phyloP scores from a whole-genome alignment of 352 stramenopile species.

The Thalassiosira mediterranea region DNA sequence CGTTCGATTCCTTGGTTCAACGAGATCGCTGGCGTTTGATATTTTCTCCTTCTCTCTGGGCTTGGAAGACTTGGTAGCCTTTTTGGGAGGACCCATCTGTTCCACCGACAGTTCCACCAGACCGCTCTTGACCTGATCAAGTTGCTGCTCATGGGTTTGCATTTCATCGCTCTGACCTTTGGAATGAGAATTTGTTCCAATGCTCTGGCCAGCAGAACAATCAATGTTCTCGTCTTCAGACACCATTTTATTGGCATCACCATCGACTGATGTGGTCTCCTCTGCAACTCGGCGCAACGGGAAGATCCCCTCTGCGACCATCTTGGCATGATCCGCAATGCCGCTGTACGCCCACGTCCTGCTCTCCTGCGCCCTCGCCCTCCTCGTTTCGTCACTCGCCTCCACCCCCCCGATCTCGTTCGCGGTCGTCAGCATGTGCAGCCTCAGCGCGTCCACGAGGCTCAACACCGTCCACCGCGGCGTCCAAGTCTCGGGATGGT shows the following conservation, averaged over 20 bases:
- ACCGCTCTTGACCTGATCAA: no score
- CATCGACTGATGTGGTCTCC: neutral
- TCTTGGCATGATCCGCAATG: conserved; percentile 44
- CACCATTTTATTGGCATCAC: neutral
- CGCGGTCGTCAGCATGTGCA: conserved; percentile 77
- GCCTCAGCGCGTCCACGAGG: conserved; percentile 66
- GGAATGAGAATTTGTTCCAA: no score
- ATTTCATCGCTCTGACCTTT: no score
- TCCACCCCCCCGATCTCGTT: conserved; percentile 80
- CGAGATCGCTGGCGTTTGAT: no score
- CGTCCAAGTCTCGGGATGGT: conserved; percentile 81
- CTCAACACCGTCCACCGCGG: conserved; percentile 69
- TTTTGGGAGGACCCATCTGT: no score
- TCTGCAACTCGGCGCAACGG: neutral
- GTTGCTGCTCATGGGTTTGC: no score
- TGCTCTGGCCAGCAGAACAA: no score
- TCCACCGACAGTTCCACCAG: no score
- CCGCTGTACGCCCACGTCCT: conserved; percentile 46
- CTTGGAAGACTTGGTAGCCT: no score
- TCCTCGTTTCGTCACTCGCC: conserved; percentile 38
- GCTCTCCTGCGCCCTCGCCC: conserved; percentile 54
- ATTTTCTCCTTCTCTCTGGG: no score
- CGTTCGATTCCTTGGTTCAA: no score
- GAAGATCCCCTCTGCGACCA: conserved; percentile 52
- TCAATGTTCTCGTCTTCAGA: neutral